Percentiles rank a stretch among this genome's conserved stretches.
Evolutionary conservation across 1,139 yeast species (phyloP).

Genomic region (Nakaseomyces delphensis): DNA sequence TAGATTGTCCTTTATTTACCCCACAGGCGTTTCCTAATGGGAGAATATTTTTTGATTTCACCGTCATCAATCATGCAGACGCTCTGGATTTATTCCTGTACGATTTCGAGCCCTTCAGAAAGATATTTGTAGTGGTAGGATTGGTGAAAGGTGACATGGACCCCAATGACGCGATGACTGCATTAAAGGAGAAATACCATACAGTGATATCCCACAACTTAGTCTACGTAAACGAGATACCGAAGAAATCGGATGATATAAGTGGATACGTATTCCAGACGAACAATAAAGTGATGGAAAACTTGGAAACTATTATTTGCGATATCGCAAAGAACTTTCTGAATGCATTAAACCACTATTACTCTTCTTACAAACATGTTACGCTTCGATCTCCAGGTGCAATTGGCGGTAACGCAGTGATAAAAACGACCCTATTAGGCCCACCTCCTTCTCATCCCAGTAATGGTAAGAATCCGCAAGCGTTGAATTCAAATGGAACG

Average conservation of each 20-base stretch:
- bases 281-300: slow-evolving; percentile 16
- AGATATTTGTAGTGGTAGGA: slow-evolving; percentile 62
- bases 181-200: slow-evolving; percentile 42
- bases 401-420: slow-evolving; percentile 42
- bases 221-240: slow-evolving; percentile 28
- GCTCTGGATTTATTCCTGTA: slow-evolving; percentile 55
- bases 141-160: slow-evolving; percentile 27
- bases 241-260: background rate
- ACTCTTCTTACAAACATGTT: slow-evolving; percentile 60
- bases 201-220: slow-evolving; percentile 55
- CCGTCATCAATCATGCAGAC: slow-evolving; percentile 38
- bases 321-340: slow-evolving; percentile 61
- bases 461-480: slow-evolving; percentile 5
- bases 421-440: slow-evolving; percentile 25
- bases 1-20: slow-evolving; percentile 53
- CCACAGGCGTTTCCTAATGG: slow-evolving; percentile 86
- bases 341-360: slow-evolving; percentile 54
- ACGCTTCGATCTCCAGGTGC: slow-evolving; percentile 69
- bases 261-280: slow-evolving; percentile 13
- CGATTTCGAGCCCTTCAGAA: slow-evolving; percentile 84
- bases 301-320: slow-evolving; percentile 62
- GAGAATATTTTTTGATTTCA: slow-evolving; percentile 41
- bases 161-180: slow-evolving; percentile 29
- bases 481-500: slow-evolving; percentile 8
- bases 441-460: background rate